Conservation (phyloP, 495 filamentous ascomycete species). For the Neurospora sp. region DNA sequence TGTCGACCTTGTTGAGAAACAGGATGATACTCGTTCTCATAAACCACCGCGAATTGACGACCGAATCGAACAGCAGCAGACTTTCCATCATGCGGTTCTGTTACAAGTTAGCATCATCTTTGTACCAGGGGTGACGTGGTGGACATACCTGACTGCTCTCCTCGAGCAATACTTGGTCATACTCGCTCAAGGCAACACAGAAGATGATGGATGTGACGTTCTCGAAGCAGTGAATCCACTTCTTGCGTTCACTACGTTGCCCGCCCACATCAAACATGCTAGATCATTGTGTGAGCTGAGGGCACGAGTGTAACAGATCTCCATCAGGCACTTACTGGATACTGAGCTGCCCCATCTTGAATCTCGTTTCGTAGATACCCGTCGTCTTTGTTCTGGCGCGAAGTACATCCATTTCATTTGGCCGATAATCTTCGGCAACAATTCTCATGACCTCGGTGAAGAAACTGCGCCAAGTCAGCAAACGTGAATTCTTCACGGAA, state of each 20-base stretch:
- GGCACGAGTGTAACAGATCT: slow-evolving; percentile 2
- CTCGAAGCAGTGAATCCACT: slow-evolving; percentile 99
- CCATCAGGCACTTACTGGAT: slow-evolving; percentile 68
- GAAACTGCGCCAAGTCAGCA: slow-evolving; percentile 50
- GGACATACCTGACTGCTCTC: slow-evolving; percentile 82
- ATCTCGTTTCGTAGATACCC: slow-evolving; percentile 96
- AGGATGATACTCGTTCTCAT: slow-evolving; percentile 97
- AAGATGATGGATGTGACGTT: slow-evolving; percentile 99
- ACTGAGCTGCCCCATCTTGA: slow-evolving; percentile 94
- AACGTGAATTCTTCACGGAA: background rate
- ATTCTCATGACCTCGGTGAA: slow-evolving; percentile 89
- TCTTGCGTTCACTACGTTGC: slow-evolving; percentile 93
- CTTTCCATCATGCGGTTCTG: slow-evolving; percentile 99
- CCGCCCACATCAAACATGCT: slow-evolving; percentile 99
- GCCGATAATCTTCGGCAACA: slow-evolving; percentile 74
- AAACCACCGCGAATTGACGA: slow-evolving; percentile 98
- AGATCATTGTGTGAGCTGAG: slow-evolving; percentile 11
- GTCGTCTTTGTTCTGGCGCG: slow-evolving; percentile 98
- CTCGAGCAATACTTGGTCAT: slow-evolving; percentile 92
- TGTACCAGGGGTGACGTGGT: background rate
- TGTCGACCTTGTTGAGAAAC: slow-evolving; percentile 96
- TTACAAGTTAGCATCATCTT: slow-evolving; percentile 10
- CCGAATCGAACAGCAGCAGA: slow-evolving; percentile 93
- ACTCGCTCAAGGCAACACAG: slow-evolving; percentile 96
- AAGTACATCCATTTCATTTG: slow-evolving; percentile 85